Evolutionary conservation across 345 rosid genomes (phyloP).

Genomic region (Nasturtium officinale): DNA sequence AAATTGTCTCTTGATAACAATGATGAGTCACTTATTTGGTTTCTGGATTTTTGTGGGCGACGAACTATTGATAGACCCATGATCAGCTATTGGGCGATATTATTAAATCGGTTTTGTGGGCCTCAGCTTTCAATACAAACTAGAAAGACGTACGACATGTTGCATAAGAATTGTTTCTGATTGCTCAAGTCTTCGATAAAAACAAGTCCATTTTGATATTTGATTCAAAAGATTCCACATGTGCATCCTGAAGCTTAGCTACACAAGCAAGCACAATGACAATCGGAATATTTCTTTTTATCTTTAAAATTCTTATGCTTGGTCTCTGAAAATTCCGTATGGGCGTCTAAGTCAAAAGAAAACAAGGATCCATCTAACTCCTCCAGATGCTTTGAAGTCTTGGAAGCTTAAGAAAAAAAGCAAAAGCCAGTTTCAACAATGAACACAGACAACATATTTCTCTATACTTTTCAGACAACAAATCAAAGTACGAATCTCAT

Average conservation of each 20-base stretch:
- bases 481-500: background rate
- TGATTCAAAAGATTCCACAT: background rate
- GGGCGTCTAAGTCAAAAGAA: background rate
- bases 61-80: background rate
- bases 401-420: background rate
- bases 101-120: background rate
- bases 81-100: background rate
- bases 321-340: background rate
- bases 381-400: conserved; percentile 7
- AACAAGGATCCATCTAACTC: background rate
- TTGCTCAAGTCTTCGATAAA: background rate
- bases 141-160: background rate
- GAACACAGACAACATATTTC: conserved; percentile 3
- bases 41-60: background rate
- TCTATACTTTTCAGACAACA: conserved; percentile 13
- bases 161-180: conserved; percentile 20
- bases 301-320: background rate
- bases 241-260: background rate
- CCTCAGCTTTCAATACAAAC: background rate
- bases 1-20: no score
- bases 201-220: background rate
- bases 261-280: background rate
- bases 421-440: background rate
- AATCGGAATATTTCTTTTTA: no score
- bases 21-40: background rate